Base-by-base conservation (phyloP, 768 basidiomycete genomes). In the Lentinus tigrinus region DNA sequence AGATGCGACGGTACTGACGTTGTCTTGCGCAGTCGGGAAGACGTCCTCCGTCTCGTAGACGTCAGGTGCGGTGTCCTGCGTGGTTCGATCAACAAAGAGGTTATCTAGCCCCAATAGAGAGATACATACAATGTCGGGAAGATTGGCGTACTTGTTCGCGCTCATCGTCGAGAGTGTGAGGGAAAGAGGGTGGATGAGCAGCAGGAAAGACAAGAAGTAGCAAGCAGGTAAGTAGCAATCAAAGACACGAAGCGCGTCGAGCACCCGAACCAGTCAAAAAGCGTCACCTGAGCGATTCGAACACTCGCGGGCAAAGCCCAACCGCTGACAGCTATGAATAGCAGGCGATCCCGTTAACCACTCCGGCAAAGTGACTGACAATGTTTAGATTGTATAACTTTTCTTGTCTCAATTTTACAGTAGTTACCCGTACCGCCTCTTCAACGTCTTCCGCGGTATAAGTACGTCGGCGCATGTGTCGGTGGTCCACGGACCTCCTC, bases 41-140 rank as follows among this genome's bases (percentile, higher is more conserved):
- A 83, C 77, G 63, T 96, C 94, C 46, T 91, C 89, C 0, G 94
- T 96, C 70, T 96, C 94, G 68, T 96, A 96, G 43, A 96, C 84
- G 71, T 96, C 94, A 39, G 84, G 93, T 1, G 91, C 93, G 13
- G 90, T 91, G 73, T 95, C 93, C 93, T 96, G 36, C 65, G 57
- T 57, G 54, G 37, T 11, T 26, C 34, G 7, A 11, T 31, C 31
- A 31, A 21, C 34, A 27, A 14, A 37, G 57, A 46, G 24, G 46
- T 39, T 34, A 44, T 17, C 34, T 14, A 6, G 27, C 6, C n/a
- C 9, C 38, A 39, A 21, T 19, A 26, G 17, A 5, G 43, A 42
- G 27, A 42, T 23, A 79, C 89, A 55, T 65, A 95, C 94, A 56
- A 96, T 95, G 69, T 96, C 93, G n/a, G 94, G 94, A 3, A 96